phyloP scores from a whole-genome alignment of 768 basidiomycete species.

The Leucocoprinus leucothites region DNA sequence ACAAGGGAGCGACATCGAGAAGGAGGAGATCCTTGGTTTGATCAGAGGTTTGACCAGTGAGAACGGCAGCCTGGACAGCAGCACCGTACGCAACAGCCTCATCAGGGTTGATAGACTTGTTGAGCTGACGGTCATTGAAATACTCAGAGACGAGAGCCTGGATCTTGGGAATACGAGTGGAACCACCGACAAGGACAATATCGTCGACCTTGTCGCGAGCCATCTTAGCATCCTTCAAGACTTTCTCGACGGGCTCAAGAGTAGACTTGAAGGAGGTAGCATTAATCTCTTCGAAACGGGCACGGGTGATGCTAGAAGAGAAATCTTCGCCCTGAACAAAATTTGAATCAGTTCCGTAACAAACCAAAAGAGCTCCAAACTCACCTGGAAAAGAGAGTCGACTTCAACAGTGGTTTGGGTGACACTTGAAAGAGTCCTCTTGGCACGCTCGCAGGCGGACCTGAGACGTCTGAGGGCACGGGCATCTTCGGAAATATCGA shows the following conservation, averaged over 20 bases:
- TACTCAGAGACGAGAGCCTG: constrained; percentile 97
- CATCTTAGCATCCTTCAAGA: constrained; percentile 99
- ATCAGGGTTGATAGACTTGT: constrained; percentile 99
- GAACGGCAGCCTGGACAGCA: constrained; percentile 98
- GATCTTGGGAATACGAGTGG: constrained; percentile 99
- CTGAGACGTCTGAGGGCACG: constrained; percentile 95
- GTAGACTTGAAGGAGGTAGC: constrained; percentile 94
- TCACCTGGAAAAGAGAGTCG: constrained; percentile 93
- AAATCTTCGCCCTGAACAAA: constrained; percentile 85
- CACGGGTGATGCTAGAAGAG: constrained; percentile 97
- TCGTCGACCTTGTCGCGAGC: constrained; percentile 96
- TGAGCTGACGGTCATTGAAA: constrained; percentile 96
- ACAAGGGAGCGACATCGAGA: constrained; percentile 97
- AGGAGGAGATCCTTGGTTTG: constrained; percentile 98
- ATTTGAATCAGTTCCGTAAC: not conserved
- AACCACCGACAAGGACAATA: constrained; percentile 99
- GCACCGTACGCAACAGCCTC: constrained; percentile 99
- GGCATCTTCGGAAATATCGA: constrained; percentile 94
- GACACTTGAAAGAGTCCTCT: constrained; percentile 97
- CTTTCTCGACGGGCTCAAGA: constrained; percentile 97
- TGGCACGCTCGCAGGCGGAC: constrained; percentile 98
- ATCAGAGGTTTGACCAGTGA: constrained; percentile 97
- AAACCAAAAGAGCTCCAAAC: constrained; percentile 17
- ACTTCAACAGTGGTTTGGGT: constrained; percentile 99
- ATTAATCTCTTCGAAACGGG: constrained; percentile 99